Conservation (phyloP, 1,284 basidiomycete genomes). For the Kalmanozyma brasiliensis region DNA sequence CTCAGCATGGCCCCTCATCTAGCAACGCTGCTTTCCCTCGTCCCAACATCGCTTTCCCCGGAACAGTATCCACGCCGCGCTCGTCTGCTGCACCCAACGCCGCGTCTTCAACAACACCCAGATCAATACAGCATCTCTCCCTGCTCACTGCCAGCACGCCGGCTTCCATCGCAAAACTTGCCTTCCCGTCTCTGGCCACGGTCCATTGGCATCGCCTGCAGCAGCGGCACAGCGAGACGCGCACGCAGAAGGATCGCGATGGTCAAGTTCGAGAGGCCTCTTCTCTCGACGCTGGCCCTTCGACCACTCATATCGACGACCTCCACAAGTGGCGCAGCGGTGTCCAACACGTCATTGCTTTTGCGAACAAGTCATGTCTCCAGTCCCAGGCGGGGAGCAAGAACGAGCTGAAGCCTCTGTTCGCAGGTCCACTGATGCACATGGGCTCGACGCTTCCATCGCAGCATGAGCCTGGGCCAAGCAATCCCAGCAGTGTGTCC, state of each 20-base stretch:
- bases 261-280: neutral
- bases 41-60: constrained; percentile 16
- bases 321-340: constrained; percentile 5
- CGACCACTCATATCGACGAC: neutral
- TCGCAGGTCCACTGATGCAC: constrained; percentile 9
- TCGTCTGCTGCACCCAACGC: constrained; percentile 15
- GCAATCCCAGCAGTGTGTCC: neutral
- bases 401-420: neutral
- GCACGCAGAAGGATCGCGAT: neutral
- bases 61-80: constrained; percentile 25
- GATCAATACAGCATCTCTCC: constrained; percentile 21
- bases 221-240: neutral
- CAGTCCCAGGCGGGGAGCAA: neutral
- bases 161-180: constrained; percentile 22
- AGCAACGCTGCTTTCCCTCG: constrained; percentile 8
- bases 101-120: constrained; percentile 7
- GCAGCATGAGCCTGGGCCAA: neutral
- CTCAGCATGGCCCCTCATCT: constrained; percentile 31
- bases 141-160: constrained; percentile 28
- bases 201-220: constrained; percentile 25
- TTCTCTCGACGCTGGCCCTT: neutral
- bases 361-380: neutral
- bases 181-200: constrained; percentile 15
- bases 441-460: neutral
- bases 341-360: constrained; percentile 6